Conservation (phyloP, 495 filamentous ascomycete genomes). For the Penicillium simplicissimum region DNA sequence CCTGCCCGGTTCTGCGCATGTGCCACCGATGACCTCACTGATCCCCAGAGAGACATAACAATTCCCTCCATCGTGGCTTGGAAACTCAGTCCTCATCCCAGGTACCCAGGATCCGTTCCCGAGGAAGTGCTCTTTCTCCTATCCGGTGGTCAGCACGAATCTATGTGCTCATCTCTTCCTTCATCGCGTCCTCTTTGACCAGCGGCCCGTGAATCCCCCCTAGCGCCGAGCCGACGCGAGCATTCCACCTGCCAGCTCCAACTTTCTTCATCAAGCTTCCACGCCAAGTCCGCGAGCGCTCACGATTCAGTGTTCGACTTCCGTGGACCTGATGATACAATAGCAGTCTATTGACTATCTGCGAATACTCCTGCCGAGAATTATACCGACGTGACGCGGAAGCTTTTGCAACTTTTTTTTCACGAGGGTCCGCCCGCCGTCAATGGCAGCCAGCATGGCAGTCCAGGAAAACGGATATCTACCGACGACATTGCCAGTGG, state of each 20-base stretch:
- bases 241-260: constrained; percentile 24
- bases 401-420: constrained; percentile 13
- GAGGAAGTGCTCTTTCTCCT: neutral
- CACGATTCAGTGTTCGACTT: neutral
- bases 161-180: neutral
- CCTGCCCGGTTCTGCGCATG: constrained; percentile 3
- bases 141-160: neutral
- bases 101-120: constrained; percentile 7
- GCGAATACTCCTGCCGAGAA: neutral
- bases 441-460: constrained; percentile 25
- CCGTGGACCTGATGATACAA: neutral
- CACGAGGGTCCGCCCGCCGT: constrained; percentile 14
- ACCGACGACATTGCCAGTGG: constrained; percentile 19
- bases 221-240: constrained; percentile 33
- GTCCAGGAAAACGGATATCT: constrained; percentile 33
- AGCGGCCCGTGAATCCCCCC: constrained; percentile 26
- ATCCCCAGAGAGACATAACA: constrained; percentile 1
- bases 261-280: constrained; percentile 6
- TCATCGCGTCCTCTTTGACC: constrained; percentile 14
- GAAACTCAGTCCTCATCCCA: constrained; percentile 5
- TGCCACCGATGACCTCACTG: constrained; percentile 36
- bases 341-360: neutral
- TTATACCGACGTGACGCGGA: neutral
- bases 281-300: neutral
- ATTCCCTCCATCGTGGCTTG: neutral